Percentiles rank a stretch among this genome's conserved stretches.
Evolutionary conservation across 148 eudicot genomes (phyloP).

Genomic region (Arctostaphylos glauca): DNA sequence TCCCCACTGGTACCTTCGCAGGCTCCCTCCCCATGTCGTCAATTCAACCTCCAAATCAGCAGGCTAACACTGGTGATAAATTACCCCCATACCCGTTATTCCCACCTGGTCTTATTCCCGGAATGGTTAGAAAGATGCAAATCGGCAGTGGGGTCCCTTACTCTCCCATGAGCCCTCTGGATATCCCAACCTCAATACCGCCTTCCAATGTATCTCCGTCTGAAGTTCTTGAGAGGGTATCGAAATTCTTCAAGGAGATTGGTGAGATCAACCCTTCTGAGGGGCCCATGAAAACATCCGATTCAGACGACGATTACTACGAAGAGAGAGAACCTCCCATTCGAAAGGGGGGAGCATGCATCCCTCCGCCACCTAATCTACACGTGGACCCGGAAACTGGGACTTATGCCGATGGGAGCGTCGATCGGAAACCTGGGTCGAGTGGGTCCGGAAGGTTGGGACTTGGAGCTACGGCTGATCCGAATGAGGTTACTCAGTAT

Average conservation of each 20-base stretch:
- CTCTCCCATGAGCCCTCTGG: constrained; percentile 96
- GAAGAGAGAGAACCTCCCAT: constrained; percentile 64
- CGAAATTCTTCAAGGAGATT: constrained; percentile 86
- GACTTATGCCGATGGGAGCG: constrained; percentile 52
- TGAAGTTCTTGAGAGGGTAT: constrained; percentile 78
- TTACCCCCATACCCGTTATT: constrained; percentile 84
- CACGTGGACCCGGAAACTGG: constrained; percentile 60
- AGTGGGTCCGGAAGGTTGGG: constrained; percentile 74
- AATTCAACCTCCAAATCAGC: constrained; percentile 49
- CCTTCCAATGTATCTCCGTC: constrained; percentile 68
- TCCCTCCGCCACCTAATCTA: constrained; percentile 84
- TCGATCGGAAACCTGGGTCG: constrained; percentile 55
- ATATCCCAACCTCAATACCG: constrained; percentile 85
- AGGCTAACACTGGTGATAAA: constrained; percentile 49
- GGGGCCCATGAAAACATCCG: constrained; percentile 71
- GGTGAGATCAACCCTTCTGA: constrained; percentile 95
- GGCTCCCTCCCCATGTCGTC: constrained; percentile 51
- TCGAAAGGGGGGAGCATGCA: constrained; percentile 94
- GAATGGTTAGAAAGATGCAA: constrained; percentile 93
- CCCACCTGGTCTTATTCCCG: constrained; percentile 96
- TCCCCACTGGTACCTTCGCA: constrained; percentile 41
- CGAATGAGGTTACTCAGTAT: constrained; percentile 79
- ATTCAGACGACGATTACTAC: constrained; percentile 51
- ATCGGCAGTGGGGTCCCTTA: constrained; percentile 97
- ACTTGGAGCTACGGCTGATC: constrained; percentile 76